Base-by-base conservation (phyloP, 306 rosid genomes). In the Senna tora region DNA sequence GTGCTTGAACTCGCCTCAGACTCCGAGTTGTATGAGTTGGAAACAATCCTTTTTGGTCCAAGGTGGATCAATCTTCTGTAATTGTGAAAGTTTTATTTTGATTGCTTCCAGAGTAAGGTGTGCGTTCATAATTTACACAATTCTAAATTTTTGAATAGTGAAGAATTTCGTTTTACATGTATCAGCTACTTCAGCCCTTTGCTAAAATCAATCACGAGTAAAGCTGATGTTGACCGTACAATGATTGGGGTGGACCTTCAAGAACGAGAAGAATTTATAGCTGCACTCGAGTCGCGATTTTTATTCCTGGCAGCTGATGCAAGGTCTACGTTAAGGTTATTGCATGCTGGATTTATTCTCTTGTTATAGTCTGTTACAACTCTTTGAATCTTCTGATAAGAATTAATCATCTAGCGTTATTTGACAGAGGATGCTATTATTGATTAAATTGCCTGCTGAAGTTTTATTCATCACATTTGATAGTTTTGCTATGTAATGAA, bases 221-320 rank as follows among this genome's bases (percentile, higher is more conserved):
- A 76, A 54, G 60, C 65, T 21, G 78, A 87, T 30, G 84, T 88
- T 32, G 94, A 93, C 69, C 83, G 84, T 52, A 75, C 86, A 73
- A 86, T 84, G 93, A 83, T 87, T 36, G 90, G 87, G 36, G 83
- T 81, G 62, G 98, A 94, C 78, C 92, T 94, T 43, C 77, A 83
- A 69, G 90, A 83, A 67, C 84, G 95, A 61, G 92, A 91, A 15
- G 86, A 80, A 32, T 91, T 84, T 79, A 82, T 91, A 67, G 82
- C 81, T 21, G 85, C 76, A 38, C 88, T 87, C 0, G 97, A 94
- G 82, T 87, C 98, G 1, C 84, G 91, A n/a, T 94, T 94, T 81
- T 86, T 91, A 61, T 94, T 83, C 75, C 93, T 91, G 7, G 97
- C 98, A 4, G 96, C 97, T 3, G 98, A 94, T 81, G 96, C 98